Percentiles rank a stretch among this genome's conserved stretches.
These are phyloP conservation scores for Scolecobasidium constrictum DNA, from an alignment of 2,329 filamentous ascomycete species.

Conservation along the genomic window DNA sequence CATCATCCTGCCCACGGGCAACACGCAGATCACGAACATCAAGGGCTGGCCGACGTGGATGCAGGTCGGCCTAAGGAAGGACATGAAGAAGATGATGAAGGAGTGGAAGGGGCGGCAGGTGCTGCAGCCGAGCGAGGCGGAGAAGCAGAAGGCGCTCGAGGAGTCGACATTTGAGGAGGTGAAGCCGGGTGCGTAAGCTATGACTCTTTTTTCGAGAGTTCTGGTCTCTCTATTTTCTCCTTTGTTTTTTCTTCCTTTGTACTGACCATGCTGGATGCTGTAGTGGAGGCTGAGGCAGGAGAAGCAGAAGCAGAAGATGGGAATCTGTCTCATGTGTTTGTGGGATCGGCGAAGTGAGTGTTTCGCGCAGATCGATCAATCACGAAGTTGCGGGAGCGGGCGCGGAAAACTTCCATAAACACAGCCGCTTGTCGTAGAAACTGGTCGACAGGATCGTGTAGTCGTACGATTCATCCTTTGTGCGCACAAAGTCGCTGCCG, in stretches of 20 bases:
- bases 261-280: no score
- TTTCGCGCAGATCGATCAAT: no score
- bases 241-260: no score
- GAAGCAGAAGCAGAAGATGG: no score
- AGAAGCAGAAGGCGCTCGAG: constrained; percentile 1
- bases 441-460: constrained; percentile 56
- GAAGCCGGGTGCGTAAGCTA: not conserved
- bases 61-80: constrained; percentile 40
- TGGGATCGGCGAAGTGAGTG: constrained; percentile 2
- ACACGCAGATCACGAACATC: constrained; percentile 22
- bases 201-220: not conserved
- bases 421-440: constrained; percentile 64
- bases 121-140: constrained; percentile 21
- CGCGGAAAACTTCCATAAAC: constrained; percentile 43
- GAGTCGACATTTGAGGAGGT: constrained; percentile 8
- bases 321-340: not conserved
- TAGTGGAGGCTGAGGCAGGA: no score
- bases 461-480: constrained; percentile 16
- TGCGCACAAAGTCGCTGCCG: constrained; percentile 58
- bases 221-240: not conserved
- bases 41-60: constrained; percentile 53
- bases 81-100: constrained; percentile 22
- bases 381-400: no score
- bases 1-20: constrained; percentile 40
- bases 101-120: constrained; percentile 27